A percentile compares a stretch with the other conserved stretches of the same genome.
phyloP scores from a whole-genome alignment of 306 rosid genomes.

The Carpinus fangiana region DNA sequence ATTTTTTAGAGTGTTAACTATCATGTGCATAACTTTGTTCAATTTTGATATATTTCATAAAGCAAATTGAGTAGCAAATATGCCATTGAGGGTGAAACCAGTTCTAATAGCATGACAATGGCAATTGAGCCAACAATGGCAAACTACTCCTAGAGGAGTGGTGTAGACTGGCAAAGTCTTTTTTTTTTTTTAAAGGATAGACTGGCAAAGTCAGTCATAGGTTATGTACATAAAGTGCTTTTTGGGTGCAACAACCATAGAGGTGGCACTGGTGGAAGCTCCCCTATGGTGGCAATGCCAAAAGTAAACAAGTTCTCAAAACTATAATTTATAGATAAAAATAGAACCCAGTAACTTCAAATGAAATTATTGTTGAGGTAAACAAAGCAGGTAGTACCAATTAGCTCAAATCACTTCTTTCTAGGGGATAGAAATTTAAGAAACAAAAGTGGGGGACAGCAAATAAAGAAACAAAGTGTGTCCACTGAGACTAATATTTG shows the following conservation, averaged over 20 bases:
- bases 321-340: neutral
- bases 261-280: neutral
- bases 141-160: neutral
- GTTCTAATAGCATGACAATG: neutral
- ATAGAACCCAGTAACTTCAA: neutral
- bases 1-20: neutral
- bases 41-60: neutral
- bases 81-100: neutral
- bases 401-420: neutral
- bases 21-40: neutral
- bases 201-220: neutral
- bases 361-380: neutral
- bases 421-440: neutral
- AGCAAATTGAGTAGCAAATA: neutral
- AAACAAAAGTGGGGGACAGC: neutral
- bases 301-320: neutral
- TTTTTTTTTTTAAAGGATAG: no score
- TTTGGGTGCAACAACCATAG: neutral
- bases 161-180: neutral
- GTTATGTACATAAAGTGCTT: neutral
- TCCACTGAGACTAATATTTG: constrained; percentile 2
- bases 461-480: neutral
- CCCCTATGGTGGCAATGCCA: neutral
- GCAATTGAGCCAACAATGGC: neutral
- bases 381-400: neutral